Evolutionary conservation across 768 basidiomycete genomes (phyloP), one percentile per base, ranked within the genome.

Genomic region (Cyclocybe aegerita): DNA sequence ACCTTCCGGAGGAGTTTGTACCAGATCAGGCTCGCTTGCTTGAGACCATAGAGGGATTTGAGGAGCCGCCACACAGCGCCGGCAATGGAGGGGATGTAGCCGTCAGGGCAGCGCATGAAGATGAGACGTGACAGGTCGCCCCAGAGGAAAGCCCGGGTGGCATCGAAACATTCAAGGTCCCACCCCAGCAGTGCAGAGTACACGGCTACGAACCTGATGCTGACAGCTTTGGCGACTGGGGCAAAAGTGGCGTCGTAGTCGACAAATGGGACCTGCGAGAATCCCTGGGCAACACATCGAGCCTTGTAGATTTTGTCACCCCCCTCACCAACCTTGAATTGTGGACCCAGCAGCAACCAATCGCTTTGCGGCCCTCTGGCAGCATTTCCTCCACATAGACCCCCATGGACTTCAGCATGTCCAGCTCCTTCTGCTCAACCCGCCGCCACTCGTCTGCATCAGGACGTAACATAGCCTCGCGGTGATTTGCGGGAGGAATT

Each of bases 21-120:
- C 52, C 52, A 57, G 15, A 53, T 39, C 4, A 39, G 39, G 15
- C 44, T 43, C 2, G 56, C 52, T 23, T 57, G 56, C 29, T 54
- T 53, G 14, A 57, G 43, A 1, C 56, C 56, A 38, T 57, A 57
- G 2, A 57, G 52, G 3, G 48, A 53, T 12, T 50, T 49, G 14
- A 53, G 48, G 5, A 57, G 39, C 9, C 37, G 43, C 50, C 55
- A 56, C 17, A 56, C 40, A 9, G 37, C 44, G 2, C 30, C 33
- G 4, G 6, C 8, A 4, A n/a, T 15, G 14, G 4, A 7, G 14
- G 39, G n/a, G n/a, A n/a, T 16, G 34, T 23, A 14, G 11, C 42
- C 29, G 9, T n/a, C 32, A 8, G 43, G 47, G 7, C 30, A 11
- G 14, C 54, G 34, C 32, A 52, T 43, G 37, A 37, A 56, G 40